Conservation (phyloP, 805 yeast genomes). For the Ogataea wickerhamii region DNA sequence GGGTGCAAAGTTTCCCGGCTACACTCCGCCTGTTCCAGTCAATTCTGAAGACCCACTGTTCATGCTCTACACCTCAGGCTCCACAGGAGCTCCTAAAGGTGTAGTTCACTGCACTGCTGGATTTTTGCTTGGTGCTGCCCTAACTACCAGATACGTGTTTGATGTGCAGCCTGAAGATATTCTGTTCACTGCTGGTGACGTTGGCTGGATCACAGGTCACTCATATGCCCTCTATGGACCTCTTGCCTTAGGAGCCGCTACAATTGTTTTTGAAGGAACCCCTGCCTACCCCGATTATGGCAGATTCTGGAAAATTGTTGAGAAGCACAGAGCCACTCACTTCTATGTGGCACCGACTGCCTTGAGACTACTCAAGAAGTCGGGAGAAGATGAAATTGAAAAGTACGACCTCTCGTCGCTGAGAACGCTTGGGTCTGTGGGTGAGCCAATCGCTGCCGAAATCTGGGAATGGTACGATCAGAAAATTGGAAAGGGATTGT, state of each 20-base stretch:
- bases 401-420: slow-evolving; percentile 81
- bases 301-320: slow-evolving; percentile 95
- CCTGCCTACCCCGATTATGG: slow-evolving; percentile 96
- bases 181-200: slow-evolving; percentile 95
- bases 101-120: slow-evolving; percentile 95
- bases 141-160: slow-evolving; percentile 89
- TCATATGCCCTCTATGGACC: slow-evolving; percentile 96
- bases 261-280: slow-evolving; percentile 94
- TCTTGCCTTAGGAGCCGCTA: slow-evolving; percentile 78
- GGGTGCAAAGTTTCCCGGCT: slow-evolving; percentile 72
- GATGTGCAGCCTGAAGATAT: slow-evolving; percentile 88
- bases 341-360: slow-evolving; percentile 99
- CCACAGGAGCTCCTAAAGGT: slow-evolving; percentile 98
- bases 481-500: slow-evolving; percentile 82
- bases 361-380: slow-evolving; percentile 74
- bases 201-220: slow-evolving; percentile 99
- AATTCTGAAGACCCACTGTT: slow-evolving; percentile 93
- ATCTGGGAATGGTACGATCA: slow-evolving; percentile 98
- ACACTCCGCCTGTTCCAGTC: slow-evolving; percentile 83
- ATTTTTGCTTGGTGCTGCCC: slow-evolving; percentile 85
- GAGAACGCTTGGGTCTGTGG: slow-evolving; percentile 93
- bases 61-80: slow-evolving; percentile 94
- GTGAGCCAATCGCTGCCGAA: slow-evolving; percentile 98
- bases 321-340: slow-evolving; percentile 86
- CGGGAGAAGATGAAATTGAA: slow-evolving; percentile 80